These are phyloP conservation scores for Leccinum holopus DNA, from an alignment of 1,284 basidiomycete species.

Conservation along the genomic window DNA sequence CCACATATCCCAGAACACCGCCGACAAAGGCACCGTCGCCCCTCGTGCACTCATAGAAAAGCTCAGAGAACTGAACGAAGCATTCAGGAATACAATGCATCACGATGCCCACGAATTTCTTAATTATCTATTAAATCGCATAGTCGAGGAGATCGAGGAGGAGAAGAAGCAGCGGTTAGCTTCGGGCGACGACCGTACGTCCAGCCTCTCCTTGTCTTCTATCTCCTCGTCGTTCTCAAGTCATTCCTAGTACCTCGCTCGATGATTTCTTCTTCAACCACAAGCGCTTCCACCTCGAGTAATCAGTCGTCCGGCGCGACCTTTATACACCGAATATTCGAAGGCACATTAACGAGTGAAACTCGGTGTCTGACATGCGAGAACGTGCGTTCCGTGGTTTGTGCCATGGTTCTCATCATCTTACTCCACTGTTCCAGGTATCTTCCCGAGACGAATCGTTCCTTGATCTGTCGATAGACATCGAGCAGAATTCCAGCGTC, in stretches of 20 bases:
- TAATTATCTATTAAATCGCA: constrained; percentile 90
- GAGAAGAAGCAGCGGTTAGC: constrained; percentile 50
- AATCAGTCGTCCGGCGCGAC: constrained; percentile 55
- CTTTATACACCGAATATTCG: constrained; percentile 89
- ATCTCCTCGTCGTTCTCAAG: constrained; percentile 6
- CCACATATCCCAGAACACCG: constrained; percentile 73
- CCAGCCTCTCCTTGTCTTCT: not conserved
- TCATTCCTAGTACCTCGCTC: constrained; percentile 53
- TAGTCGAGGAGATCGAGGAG: constrained; percentile 90
- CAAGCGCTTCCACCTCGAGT: constrained; percentile 45
- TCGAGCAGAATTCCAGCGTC: constrained; percentile 95
- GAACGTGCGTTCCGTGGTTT: constrained; percentile 53
- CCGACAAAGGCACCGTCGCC: constrained; percentile 80
- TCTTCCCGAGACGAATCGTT: constrained; percentile 96
- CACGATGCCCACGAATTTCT: constrained; percentile 98
- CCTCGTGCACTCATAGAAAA: constrained; percentile 90
- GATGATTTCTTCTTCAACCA: constrained; percentile 50
- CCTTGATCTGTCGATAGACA: constrained; percentile 96
- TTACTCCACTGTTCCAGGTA: constrained; percentile 49
- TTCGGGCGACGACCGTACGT: constrained; percentile 34
- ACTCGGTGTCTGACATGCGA: constrained; percentile 97
- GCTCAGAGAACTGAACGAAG: constrained; percentile 83
- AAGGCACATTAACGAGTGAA: constrained; percentile 93
- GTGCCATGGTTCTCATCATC: not conserved
- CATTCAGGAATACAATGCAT: constrained; percentile 85